A percentile compares a stretch with the other conserved stretches of the same genome.
Evolutionary conservation across 768 basidiomycete genomes (phyloP).

Genomic region (Lentinula guzmanii): DNA sequence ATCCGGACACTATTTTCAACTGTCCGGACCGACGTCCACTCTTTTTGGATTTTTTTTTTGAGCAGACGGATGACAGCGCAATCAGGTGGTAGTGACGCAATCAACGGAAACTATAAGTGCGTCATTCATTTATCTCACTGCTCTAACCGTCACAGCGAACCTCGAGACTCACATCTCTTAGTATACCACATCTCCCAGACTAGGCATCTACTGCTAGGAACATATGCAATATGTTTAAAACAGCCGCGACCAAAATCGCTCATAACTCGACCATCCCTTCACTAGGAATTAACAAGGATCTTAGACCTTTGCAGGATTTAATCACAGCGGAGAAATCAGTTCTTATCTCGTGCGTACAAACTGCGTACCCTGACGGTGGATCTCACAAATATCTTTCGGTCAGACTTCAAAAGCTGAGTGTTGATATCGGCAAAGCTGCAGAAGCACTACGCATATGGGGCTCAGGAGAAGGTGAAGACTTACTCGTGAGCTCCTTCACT

Average conservation of each 20-base stretch:
- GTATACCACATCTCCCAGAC: too few relatives aligned
- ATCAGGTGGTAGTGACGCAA: too few relatives aligned
- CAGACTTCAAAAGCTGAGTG: slow-evolving; percentile 61
- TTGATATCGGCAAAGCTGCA: slow-evolving; percentile 61
- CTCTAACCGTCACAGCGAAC: neutral
- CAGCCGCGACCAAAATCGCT: slow-evolving; percentile 76
- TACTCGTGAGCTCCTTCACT: slow-evolving; percentile 46
- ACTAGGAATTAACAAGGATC: slow-evolving; percentile 64
- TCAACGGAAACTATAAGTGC: neutral
- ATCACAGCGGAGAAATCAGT: slow-evolving; percentile 87
- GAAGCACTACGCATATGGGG: slow-evolving; percentile 75
- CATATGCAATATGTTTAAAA: slow-evolving; percentile 57
- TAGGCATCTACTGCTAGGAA: neutral
- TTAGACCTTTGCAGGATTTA: slow-evolving; percentile 79
- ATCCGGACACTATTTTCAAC: too few relatives aligned
- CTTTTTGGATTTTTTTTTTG: too few relatives aligned
- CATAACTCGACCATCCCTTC: slow-evolving; percentile 83
- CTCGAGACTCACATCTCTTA: too few relatives aligned
- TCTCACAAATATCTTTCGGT: neutral
- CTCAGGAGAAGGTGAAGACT: slow-evolving; percentile 75
- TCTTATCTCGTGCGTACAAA: slow-evolving; percentile 56
- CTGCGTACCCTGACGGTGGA: neutral
- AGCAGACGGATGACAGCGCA: too few relatives aligned
- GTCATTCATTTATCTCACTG: neutral
- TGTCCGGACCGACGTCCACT: too few relatives aligned